A percentile compares a stretch with the other conserved stretches of the same genome.
These are phyloP conservation scores for Russula virescens DNA, from an alignment of 768 basidiomycete species.

Conservation along the genomic window DNA sequence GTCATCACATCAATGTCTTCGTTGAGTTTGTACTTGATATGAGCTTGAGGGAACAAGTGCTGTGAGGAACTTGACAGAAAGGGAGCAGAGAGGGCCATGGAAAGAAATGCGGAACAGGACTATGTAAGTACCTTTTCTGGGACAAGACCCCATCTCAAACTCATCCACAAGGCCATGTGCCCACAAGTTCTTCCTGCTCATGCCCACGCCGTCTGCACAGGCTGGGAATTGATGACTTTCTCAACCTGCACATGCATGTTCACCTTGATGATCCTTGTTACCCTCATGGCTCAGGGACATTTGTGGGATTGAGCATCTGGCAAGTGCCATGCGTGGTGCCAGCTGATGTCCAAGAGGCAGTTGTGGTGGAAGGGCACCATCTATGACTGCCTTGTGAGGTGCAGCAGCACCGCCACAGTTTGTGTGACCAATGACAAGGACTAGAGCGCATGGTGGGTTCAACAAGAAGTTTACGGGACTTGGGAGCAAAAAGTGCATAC, in stretches of 20 bases:
- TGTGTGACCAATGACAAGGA: conserved; percentile 79
- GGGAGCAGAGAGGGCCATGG: no score
- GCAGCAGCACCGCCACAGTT: conserved; percentile 73
- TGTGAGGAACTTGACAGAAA: no score
- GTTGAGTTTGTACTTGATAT: no score
- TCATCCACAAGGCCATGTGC: conserved; percentile 51
- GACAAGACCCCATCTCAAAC: no score
- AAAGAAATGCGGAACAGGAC: no score
- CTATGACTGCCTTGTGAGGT: conserved; percentile 41
- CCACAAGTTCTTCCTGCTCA: conserved; percentile 37
- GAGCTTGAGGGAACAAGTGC: no score
- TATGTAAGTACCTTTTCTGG: no score
- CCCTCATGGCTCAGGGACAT: conserved; percentile 34
- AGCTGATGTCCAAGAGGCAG: conserved; percentile 66
- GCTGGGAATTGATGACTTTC: conserved; percentile 26
- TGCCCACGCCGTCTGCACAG: conserved; percentile 29
- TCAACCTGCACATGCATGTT: conserved; percentile 27
- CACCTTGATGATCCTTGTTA: conserved; percentile 21
- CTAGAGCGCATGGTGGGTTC: conserved; percentile 26
- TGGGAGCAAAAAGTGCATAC: no score
- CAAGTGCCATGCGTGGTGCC: conserved; percentile 54
- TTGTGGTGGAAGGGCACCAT: conserved; percentile 29
- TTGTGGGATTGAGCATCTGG: conserved; percentile 42
- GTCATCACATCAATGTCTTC: no score
- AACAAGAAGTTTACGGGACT: no score